Evolutionary conservation across 257 asterid genomes (phyloP).

Genomic region (Capsicum rhomboideum): DNA sequence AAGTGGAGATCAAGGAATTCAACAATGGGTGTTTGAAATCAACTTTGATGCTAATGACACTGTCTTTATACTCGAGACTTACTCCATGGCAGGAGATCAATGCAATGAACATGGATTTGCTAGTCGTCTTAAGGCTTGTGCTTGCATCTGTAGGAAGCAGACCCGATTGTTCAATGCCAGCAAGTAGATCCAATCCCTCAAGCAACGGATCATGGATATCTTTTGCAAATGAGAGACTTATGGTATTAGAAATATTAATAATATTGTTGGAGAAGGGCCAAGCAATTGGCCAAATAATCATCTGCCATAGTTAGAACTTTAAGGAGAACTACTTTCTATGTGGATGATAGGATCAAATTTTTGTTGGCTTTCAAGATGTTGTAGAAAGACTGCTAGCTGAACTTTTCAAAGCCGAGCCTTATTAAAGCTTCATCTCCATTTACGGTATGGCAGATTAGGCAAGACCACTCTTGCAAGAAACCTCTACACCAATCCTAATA

Average conservation of each 20-base stretch:
- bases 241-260: neutral
- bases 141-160: neutral
- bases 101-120: neutral
- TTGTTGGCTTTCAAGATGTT: neutral
- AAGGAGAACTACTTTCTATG: too few species aligned
- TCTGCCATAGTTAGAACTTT: neutral
- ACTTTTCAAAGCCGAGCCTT: neutral
- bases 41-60: neutral
- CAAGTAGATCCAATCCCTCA: too few species aligned
- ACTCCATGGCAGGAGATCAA: neutral
- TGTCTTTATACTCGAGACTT: neutral
- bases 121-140: too few species aligned
- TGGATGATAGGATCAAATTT: neutral
- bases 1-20: neutral
- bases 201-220: too few species aligned
- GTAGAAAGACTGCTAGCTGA: too few species aligned
- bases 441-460: conserved; percentile 7
- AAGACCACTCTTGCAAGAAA: too few species aligned
- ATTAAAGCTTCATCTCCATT: neutral
- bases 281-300: neutral
- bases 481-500: neutral
- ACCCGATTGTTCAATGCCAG: too few species aligned
- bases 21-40: too few species aligned
- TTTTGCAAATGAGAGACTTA: too few species aligned
- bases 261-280: neutral